phyloP scores from a whole-genome alignment of 2,329 filamentous ascomycete genomes.

The Orbilia brochopaga region DNA sequence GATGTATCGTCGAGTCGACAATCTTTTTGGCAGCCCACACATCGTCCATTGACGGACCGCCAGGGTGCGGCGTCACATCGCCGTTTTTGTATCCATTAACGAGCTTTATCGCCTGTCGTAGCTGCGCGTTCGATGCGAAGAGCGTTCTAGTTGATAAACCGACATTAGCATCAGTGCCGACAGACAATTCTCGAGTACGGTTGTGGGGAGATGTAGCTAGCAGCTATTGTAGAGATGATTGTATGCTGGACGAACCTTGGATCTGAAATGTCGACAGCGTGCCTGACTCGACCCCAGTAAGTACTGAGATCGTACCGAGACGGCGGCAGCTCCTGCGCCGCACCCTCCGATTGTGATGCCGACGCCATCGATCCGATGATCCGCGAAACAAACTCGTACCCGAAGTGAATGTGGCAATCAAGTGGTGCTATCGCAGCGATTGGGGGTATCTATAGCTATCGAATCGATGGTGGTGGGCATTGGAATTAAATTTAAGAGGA shows the following conservation, averaged over 20 bases:
- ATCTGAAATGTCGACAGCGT: slow-evolving; percentile 88
- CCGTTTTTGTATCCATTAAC: slow-evolving; percentile 87
- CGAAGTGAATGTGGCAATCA: too few species aligned
- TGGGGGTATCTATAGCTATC: too few species aligned
- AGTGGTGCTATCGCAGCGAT: slow-evolving; percentile 24
- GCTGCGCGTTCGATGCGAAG: slow-evolving; percentile 75
- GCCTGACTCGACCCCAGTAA: slow-evolving; percentile 92
- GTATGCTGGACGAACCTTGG: slow-evolving; percentile 85
- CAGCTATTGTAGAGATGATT: too few species aligned
- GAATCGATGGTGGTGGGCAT: too few species aligned
- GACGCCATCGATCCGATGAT: too few species aligned
- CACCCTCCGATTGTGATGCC: slow-evolving; percentile 18
- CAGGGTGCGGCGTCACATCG: slow-evolving; percentile 75
- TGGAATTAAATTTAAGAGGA: too few species aligned
- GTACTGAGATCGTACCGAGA: slow-evolving; percentile 92
- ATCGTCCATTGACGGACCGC: slow-evolving; percentile 58
- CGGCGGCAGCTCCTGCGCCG: slow-evolving; percentile 77
- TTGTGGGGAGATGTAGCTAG: too few species aligned
- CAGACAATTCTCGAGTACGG: too few species aligned
- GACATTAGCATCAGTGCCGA: slow-evolving; percentile 52
- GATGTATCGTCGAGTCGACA: slow-evolving; percentile 93
- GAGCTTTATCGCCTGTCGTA: slow-evolving; percentile 84
- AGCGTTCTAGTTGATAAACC: slow-evolving; percentile 71
- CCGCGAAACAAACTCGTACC: too few species aligned
- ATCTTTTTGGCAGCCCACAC: slow-evolving; percentile 97